Percentiles rank a stretch among this genome's conserved stretches.
Conservation (phyloP, 768 basidiomycete species). For the Termitomyces heimii region DNA sequence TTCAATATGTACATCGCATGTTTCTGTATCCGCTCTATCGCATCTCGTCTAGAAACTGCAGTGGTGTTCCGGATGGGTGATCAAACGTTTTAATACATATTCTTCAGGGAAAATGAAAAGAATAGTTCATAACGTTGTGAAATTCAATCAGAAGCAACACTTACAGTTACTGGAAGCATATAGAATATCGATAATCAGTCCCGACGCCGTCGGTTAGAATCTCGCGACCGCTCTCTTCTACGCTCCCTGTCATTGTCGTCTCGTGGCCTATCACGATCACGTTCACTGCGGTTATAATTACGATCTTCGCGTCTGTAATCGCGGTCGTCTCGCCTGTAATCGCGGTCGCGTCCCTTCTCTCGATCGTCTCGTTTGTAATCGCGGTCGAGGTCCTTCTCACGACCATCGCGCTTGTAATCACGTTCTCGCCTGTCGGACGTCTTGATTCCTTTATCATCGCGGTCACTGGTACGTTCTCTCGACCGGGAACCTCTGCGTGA, state of each 20-base stretch:
- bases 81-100: not conserved
- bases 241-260: constrained; percentile 27
- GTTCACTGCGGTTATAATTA: constrained; percentile 1
- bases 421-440: constrained; percentile 10
- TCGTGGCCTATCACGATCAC: constrained; percentile 20
- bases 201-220: constrained; percentile 17
- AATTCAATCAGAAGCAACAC: not conserved
- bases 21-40: not conserved
- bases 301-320: constrained; percentile 11
- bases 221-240: constrained; percentile 24
- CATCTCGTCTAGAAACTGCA: not conserved
- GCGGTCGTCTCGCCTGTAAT: constrained; percentile 1
- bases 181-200: not conserved
- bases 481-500: constrained; percentile 51
- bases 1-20: not conserved
- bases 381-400: constrained; percentile 5
- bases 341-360: constrained; percentile 1
- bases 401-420: constrained; percentile 10
- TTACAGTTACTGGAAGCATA: not conserved
- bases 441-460: constrained; percentile 23
- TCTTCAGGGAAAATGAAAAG: not conserved
- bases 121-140: not conserved
- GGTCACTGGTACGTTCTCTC: constrained; percentile 33
- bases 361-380: constrained; percentile 7
- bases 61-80: not conserved